phyloP scores from a whole-genome alignment of 2,329 filamentous ascomycete species.

The Daldinia eschscholtzii region DNA sequence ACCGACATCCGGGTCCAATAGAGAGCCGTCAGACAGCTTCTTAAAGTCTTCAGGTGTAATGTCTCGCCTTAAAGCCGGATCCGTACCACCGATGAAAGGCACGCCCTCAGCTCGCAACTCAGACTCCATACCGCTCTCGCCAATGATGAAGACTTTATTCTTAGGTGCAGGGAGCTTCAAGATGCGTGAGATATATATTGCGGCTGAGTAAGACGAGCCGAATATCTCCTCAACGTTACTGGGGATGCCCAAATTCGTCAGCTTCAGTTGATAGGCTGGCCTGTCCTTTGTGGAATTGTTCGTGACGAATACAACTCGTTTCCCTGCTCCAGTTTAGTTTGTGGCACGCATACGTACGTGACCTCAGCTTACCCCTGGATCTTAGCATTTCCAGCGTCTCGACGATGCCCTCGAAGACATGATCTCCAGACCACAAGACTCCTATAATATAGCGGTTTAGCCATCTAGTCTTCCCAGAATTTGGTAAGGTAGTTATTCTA shows the following conservation, averaged over 20 bases:
- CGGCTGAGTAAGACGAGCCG: slow-evolving; percentile 92
- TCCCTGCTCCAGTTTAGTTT: slow-evolving; percentile 67
- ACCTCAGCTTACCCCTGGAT: slow-evolving; percentile 83
- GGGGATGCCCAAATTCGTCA: slow-evolving; percentile 83
- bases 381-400: slow-evolving; percentile 88
- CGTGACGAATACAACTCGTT: slow-evolving; percentile 94
- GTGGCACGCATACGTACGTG: background rate
- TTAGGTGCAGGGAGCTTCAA: slow-evolving; percentile 81
- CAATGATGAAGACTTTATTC: slow-evolving; percentile 94
- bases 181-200: slow-evolving; percentile 95
- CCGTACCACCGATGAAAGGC: slow-evolving; percentile 86
- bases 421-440: slow-evolving; percentile 95
- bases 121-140: slow-evolving; percentile 90
- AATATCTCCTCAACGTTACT: slow-evolving; percentile 91
- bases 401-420: slow-evolving; percentile 85
- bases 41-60: slow-evolving; percentile 85
- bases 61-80: slow-evolving; percentile 80
- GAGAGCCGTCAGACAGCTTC: slow-evolving; percentile 78
- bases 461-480: background rate
- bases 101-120: slow-evolving; percentile 86
- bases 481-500: slow-evolving; percentile 49
- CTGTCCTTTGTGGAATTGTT: slow-evolving; percentile 99
- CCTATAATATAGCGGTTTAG: slow-evolving; percentile 58
- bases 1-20: slow-evolving; percentile 88
- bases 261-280: slow-evolving; percentile 91